A percentile compares a stretch with the other conserved stretches of the same genome.
phyloP scores from a whole-genome alignment of 108 stramenopile genomes.

The Nannochloropsis gaditana region DNA sequence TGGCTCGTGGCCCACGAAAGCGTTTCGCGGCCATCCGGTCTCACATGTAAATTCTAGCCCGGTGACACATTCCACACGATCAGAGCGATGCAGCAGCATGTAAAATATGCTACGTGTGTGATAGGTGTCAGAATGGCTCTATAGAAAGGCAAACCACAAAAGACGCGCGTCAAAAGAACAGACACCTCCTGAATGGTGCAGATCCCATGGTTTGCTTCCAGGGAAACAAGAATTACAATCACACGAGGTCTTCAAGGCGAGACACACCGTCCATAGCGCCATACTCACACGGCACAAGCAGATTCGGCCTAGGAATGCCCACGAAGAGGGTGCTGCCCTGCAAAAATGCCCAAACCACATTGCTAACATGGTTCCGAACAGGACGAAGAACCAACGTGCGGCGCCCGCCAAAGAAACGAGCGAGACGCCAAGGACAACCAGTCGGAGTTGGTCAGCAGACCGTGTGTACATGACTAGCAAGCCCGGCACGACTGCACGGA shows the following conservation, averaged over 20 bases:
- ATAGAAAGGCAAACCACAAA: neutral
- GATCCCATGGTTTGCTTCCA: neutral
- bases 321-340: too few species aligned
- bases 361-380: neutral
- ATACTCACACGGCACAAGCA: neutral
- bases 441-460: neutral
- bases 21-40: neutral
- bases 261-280: neutral
- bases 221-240: neutral
- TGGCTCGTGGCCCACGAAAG: slow-evolving; percentile 14
- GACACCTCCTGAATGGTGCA: neutral
- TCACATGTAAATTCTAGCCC: too few species aligned
- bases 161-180: neutral
- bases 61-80: too few species aligned
- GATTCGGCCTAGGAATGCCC: neutral
- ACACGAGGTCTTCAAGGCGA: neutral
- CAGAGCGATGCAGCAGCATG: too few species aligned
- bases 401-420: neutral
- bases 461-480: neutral
- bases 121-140: neutral
- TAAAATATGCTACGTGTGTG: too few species aligned
- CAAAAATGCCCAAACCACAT: too few species aligned
- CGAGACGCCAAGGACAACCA: neutral
- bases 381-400: slow-evolving; percentile 17
- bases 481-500: neutral